Evolutionary conservation across 2,329 filamentous ascomycete species (phyloP), one percentile per base, ranked within the genome.

Genomic region (Lachnellula occidentalis): DNA sequence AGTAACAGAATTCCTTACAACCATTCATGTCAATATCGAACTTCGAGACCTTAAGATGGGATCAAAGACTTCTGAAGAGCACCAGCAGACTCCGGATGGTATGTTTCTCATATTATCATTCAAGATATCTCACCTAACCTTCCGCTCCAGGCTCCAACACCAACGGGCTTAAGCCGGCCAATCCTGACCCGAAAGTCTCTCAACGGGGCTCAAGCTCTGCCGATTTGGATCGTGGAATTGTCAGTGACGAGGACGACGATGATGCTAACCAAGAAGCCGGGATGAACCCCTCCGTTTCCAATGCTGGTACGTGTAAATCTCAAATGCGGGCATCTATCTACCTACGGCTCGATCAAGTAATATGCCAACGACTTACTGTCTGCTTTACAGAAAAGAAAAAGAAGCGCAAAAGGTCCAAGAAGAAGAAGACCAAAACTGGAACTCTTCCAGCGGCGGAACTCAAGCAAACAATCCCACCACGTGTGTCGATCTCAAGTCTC

Each of bases 391-490:
- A 39, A 17, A 39, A 39, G 50, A 71, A 72, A 51, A 88, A 89
- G 73, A 90, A 90, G 75, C 90, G 91, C 76, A 69, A 66, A 61
- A 54, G 54, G 9, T 54, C 50, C 42, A 34, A 62, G 48, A 92
- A 92, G 78, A 90, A 90, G 79, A 89, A 85, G 78, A 86, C 83
- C 36, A 39, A 39, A 8, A 39, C 36, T 8, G 36, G 36, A 15
- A 39, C 14, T 76, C 87, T 87, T 73, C 79, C 78, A 71, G 70
- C 71, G 15, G 72, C 69, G 6, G 78, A 85, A 50, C 90, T 87
- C 53, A 78, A 79, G 47, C 90, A 95, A 73, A 87, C 86, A n/a
- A 78, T 82, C 50, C 89, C 90, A 34, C 90, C 90, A 3, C 83
- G 87, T 45, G 84, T 94, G 22, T 78, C 83, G 42, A 72, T 95